phyloP scores from a whole-genome alignment of 306 rosid species.

The Cucurbita moschata region DNA sequence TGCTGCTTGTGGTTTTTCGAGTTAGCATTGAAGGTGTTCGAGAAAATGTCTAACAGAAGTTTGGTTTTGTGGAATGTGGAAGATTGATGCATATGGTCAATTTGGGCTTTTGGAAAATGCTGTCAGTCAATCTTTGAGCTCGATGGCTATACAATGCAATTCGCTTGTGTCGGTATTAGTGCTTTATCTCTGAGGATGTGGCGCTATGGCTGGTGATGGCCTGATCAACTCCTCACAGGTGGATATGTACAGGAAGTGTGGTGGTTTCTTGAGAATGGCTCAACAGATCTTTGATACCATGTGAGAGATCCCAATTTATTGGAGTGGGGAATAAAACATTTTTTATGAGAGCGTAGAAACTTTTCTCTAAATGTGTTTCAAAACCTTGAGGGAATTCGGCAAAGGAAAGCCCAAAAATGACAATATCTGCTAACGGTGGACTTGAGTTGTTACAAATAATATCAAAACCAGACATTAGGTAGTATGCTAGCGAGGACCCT shows the following conservation, averaged over 20 bases:
- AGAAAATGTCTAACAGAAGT: conserved; percentile 36
- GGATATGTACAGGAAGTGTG: conserved; percentile 77
- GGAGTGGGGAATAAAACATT: no score
- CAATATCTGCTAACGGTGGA: no score
- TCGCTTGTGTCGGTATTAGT: conserved; percentile 64
- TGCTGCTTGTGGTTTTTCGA: conserved; percentile 48
- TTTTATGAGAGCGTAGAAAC: no score
- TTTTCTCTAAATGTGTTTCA: no score
- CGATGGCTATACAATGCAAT: conserved; percentile 68
- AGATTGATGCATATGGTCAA: conserved; percentile 47
- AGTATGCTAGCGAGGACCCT: no score
- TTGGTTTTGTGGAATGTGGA: conserved; percentile 61
- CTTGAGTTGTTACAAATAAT: no score
- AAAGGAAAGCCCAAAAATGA: no score
- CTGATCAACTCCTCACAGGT: conserved; percentile 46
- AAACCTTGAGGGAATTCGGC: no score
- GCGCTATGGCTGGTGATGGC: conserved; percentile 20
- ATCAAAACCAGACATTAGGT: no score
- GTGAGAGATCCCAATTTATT: no score
- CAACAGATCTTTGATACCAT: conserved; percentile 35
- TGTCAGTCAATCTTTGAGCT: conserved; percentile 36
- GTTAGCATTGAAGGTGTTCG: conserved; percentile 43
- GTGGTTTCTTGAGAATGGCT: conserved; percentile 57
- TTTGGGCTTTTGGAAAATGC: conserved; percentile 38
- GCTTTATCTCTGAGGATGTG: conserved; percentile 63